Percentiles rank a stretch among this genome's conserved stretches.
These are phyloP conservation scores for Lactarius sp. DNA, from an alignment of 768 basidiomycete genomes.

Conservation along the genomic window DNA sequence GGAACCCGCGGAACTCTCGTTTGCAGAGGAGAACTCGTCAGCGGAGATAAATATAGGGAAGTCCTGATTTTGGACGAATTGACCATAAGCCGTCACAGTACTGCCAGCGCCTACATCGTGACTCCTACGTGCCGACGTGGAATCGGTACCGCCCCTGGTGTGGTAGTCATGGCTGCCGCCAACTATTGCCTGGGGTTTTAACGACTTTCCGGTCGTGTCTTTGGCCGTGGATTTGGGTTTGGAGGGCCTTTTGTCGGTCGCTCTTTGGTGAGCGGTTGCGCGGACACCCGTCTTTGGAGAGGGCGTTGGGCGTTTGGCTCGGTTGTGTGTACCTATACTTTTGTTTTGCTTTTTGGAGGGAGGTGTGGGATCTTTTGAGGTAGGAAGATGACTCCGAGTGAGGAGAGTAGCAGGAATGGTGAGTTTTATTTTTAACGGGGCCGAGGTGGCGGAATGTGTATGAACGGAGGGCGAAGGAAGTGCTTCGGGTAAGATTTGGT, in stretches of 20 bases:
- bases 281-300: constrained; percentile 9
- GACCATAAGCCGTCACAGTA: constrained; percentile 1
- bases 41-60: constrained; percentile 26
- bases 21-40: constrained; percentile 28
- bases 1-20: constrained; percentile 31
- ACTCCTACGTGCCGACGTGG: constrained; percentile 15
- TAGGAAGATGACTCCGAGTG: constrained; percentile 17
- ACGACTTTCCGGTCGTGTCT: constrained; percentile 24
- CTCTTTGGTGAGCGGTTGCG: background rate
- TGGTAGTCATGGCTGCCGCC: constrained; percentile 11
- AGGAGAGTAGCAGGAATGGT: constrained; percentile 24
- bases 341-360: constrained; percentile 20
- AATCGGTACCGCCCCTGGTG: constrained; percentile 6
- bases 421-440: constrained; percentile 27
- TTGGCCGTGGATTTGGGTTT: constrained; percentile 18
- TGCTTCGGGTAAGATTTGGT: constrained; percentile 8
- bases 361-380: background rate
- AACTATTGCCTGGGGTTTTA: constrained; percentile 3
- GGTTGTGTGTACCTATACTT: constrained; percentile 4
- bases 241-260: constrained; percentile 14
- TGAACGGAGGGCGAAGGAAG: constrained; percentile 1
- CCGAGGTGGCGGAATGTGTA: constrained; percentile 1
- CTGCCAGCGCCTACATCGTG: constrained; percentile 17
- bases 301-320: constrained; percentile 15
- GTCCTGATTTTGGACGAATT: constrained; percentile 9